phyloP scores from a whole-genome alignment of 78 protist species.

The Bodo saltans region DNA sequence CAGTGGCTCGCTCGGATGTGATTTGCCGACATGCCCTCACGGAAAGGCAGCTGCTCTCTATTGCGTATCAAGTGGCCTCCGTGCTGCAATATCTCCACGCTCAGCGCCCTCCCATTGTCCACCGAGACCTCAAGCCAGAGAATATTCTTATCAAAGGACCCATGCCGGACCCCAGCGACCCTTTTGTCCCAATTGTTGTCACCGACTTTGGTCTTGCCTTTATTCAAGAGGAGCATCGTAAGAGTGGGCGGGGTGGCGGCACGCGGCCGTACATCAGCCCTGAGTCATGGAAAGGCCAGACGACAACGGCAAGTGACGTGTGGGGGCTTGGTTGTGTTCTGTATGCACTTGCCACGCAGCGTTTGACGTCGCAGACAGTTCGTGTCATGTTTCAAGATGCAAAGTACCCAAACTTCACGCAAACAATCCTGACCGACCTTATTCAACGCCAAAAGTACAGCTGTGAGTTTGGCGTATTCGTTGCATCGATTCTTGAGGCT shows the following conservation, averaged over 20 bases:
- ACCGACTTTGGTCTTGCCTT: constrained; percentile 29
- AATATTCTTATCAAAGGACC: neutral
- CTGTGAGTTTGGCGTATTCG: constrained; percentile 7
- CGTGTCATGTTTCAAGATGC: constrained; percentile 28
- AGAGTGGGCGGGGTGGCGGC: no score
- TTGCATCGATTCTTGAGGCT: constrained; percentile 29
- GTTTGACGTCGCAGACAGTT: neutral
- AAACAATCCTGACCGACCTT: neutral
- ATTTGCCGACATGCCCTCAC: neutral
- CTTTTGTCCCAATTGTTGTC: neutral
- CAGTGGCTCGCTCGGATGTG: no score
- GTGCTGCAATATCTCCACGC: neutral
- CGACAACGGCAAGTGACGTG: neutral
- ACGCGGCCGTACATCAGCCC: constrained; percentile 17
- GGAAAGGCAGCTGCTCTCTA: neutral
- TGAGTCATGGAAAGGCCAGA: constrained; percentile 15
- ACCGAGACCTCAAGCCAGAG: constrained; percentile 25
- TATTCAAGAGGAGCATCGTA: no score
- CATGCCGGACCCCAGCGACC: neutral
- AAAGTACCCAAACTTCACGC: neutral
- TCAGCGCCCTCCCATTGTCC: neutral
- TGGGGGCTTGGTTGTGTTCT: constrained; percentile 27
- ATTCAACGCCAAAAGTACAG: neutral
- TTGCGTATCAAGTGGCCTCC: neutral
- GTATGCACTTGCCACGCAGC: constrained; percentile 4